Evolutionary conservation across 169 alveolate genomes (phyloP).

Genomic region (Babesia bovis): DNA sequence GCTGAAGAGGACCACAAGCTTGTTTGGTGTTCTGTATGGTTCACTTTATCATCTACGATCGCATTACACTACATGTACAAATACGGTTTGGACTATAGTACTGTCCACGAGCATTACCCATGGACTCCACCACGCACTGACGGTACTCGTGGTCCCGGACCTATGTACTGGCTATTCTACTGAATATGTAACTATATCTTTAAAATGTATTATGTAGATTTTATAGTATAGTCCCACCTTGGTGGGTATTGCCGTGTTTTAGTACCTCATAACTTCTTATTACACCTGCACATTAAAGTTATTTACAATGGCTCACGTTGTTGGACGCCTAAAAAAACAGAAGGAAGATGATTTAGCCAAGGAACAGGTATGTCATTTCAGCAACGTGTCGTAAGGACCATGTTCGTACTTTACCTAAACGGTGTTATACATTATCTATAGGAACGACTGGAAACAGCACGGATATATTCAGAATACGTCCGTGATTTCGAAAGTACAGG

Average conservation of each 20-base stretch:
- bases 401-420: background rate
- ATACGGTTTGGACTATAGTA: conserved; percentile 69
- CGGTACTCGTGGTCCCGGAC: conserved; percentile 80
- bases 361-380: conserved; percentile 23
- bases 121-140: conserved; percentile 82
- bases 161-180: conserved; percentile 74
- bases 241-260: background rate
- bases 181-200: conserved; percentile 18
- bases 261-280: no score
- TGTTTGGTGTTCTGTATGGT: conserved; percentile 78
- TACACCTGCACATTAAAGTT: background rate
- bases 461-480: conserved; percentile 62
- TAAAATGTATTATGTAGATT: background rate
- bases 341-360: conserved; percentile 49
- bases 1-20: conserved; percentile 76
- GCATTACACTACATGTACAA: conserved; percentile 67
- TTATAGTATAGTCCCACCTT: background rate
- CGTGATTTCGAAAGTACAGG: conserved; percentile 38
- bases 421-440: background rate
- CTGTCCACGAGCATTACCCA: conserved; percentile 80
- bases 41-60: conserved; percentile 66
- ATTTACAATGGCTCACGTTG: conserved; percentile 15
- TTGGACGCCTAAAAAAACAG: conserved; percentile 44
- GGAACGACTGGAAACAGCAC: conserved; percentile 55
- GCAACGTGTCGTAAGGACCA: background rate